Base-by-base conservation (phyloP, 2,329 filamentous ascomycete species). In the Fusarium sambucinum region DNA sequence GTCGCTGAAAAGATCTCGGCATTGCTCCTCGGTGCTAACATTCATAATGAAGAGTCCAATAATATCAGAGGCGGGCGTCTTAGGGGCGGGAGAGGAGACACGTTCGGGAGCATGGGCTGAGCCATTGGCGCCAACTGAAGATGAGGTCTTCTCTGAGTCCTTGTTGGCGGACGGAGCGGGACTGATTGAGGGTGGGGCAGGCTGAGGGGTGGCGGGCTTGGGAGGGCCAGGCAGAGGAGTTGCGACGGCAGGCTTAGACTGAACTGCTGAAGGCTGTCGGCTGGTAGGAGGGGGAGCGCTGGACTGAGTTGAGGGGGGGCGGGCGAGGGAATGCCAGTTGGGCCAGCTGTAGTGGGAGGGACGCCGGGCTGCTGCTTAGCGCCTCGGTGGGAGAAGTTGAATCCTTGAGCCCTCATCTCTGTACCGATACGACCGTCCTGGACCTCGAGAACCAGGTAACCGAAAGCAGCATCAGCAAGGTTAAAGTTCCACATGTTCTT, bases 401-500 rank as follows among this genome's bases (percentile, higher is more conserved):
- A 99, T 41, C 96, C 96, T 77, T 99, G 96, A 23, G 96, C 96
- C 68, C 94, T 90, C 96, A 99, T 99, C 82, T 99, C 96, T 0
- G 96, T 99, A 46, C 94, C 96, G 73, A 99, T 98, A 42, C 96
- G 90, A 52, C 96, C 96, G 76, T 94, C 92, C 77, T 99, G 96
- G 63, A 99, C 91, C 78, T 99, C 96, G 59, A 99, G 82, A 17
- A 98, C 94, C 52, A 99, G 85, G 85, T 94, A 99, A 64, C 96
- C 96, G 78, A 98, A 99, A 21, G 96, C 95, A 56, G 96, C 96
- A 83, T 99, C 96, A 30, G 96, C 96, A 70, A 99, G 82, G 80
- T 98, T 98, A 83, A 99, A 99, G 81, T 99, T 99, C 96, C 96
- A 99, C 96, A 98, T 98, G 79, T 99, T 99, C 85, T 99, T 99